Base-by-base conservation (phyloP, 2,329 filamentous ascomycete species). In the Ramularia collo-cygni region DNA sequence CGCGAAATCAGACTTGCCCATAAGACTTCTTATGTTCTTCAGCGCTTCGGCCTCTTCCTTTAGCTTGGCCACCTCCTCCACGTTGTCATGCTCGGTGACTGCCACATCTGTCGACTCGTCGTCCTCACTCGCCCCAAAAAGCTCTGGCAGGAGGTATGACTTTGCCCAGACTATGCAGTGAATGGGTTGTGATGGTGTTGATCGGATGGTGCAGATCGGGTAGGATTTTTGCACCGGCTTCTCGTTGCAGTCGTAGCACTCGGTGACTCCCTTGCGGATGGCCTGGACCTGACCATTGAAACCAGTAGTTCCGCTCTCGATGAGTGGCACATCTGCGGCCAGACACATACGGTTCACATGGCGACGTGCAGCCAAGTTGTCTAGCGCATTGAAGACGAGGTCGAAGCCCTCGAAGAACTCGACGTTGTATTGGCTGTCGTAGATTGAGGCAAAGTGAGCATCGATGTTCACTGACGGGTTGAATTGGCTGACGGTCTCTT, bases 141-240 rank as follows among this genome's bases (percentile, higher is more conserved):
- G 80, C 63, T 98, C 92, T 51, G 87, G 92, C 45, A 98, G 76
- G 7, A 98, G 74, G 62, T 96, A 98, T 61, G 88, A 95, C 67
- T 96, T 98, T 14, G 78, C 90, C 92, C 92, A 98, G 2, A 98
- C 90, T 46, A 98, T 98, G 67, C 92, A 96, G 65, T 98, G 92
- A 30, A 98, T 96, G 1, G 90, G 86, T 56, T 96, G 90, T 50
- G 85, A 94, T 0, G 92, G 92, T 0, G 89, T 98, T 62, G 87
- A 95, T 61, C 92, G 79, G 55, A 98, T 96, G 1, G 92, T 98
- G 68, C 92, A 98, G 29, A 96, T 89, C 2, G 92, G 89, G 58
- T 93, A 96, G 1, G 83, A 84, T 62, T 95, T 96, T 4, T 90
- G 90, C 2, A 83, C 79, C 45, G 90, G 84, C 64, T 98, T 98